Evolutionary conservation across 1,139 yeast genomes (phyloP).

Genomic region (Hansenula sp.): DNA sequence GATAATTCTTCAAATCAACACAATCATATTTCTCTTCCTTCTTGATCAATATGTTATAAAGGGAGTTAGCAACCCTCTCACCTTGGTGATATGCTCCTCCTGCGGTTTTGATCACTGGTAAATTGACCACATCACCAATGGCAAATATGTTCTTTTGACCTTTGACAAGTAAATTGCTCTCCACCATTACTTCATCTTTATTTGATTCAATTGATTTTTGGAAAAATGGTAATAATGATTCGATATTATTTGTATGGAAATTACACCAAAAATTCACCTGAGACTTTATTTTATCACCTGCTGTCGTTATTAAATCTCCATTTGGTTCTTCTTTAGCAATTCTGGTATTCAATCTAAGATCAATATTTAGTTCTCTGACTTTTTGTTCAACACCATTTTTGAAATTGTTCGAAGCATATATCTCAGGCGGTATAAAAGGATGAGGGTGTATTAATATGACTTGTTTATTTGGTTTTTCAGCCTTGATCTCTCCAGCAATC

Average conservation of each 20-base stretch:
- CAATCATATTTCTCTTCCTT: slow-evolving; percentile 10
- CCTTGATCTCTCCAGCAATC: slow-evolving; percentile 28
- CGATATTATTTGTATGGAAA: slow-evolving; percentile 38
- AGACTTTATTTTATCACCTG: slow-evolving; percentile 46
- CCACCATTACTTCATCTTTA: slow-evolving; percentile 20
- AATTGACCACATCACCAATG: slow-evolving; percentile 25
- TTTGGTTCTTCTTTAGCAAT: slow-evolving; percentile 17
- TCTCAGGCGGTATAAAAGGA: slow-evolving; percentile 19
- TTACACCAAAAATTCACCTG: slow-evolving; percentile 39
- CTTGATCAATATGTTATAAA: slow-evolving; percentile 13
- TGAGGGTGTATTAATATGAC: slow-evolving; percentile 25
- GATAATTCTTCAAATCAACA: slow-evolving; percentile 15
- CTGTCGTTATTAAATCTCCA: slow-evolving; percentile 18
- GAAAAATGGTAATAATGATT: slow-evolving; percentile 20
- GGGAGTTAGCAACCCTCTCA: slow-evolving; percentile 13
- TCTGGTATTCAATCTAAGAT: slow-evolving; percentile 17
- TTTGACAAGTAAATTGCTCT: slow-evolving; percentile 27
- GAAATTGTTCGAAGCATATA: slow-evolving; percentile 14
- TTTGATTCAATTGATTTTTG: slow-evolving; percentile 19
- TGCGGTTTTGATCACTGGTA: slow-evolving; percentile 22
- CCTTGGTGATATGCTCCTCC: slow-evolving; percentile 24
- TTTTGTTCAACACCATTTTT: slow-evolving; percentile 34
- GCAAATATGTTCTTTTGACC: slow-evolving; percentile 25
- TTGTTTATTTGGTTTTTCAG: slow-evolving; percentile 20
- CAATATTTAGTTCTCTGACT: slow-evolving; percentile 33